phyloP scores from a whole-genome alignment of 2,329 filamentous ascomycete species.

The Penicillium sp. region DNA sequence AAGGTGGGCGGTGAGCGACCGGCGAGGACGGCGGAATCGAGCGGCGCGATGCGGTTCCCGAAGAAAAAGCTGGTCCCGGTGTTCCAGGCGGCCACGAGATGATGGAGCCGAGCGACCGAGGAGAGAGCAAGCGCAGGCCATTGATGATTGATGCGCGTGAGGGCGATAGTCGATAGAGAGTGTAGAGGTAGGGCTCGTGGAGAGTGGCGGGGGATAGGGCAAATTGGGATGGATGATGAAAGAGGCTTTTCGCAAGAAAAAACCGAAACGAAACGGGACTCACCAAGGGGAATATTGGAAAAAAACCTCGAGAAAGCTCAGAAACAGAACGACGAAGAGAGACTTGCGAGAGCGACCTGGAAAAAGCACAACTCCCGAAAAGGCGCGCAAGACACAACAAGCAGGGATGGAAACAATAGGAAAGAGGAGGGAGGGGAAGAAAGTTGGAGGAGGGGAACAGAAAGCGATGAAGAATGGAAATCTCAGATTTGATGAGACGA shows the following conservation, averaged over 20 bases:
- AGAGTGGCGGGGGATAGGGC: background rate
- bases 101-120: constrained; percentile 1
- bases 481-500: constrained; percentile 22
- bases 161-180: background rate
- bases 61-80: constrained; percentile 1
- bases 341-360: constrained; percentile 21
- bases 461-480: constrained; percentile 30
- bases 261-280: constrained; percentile 11
- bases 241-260: constrained; percentile 14
- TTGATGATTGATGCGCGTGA: background rate
- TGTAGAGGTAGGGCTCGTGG: background rate
- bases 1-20: constrained; percentile 2
- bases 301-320: constrained; percentile 23
- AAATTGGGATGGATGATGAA: constrained; percentile 16
- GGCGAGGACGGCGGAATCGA: background rate
- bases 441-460: constrained; percentile 23
- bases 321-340: constrained; percentile 19
- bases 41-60: background rate
- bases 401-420: constrained; percentile 29
- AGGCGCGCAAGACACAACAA: constrained; percentile 29
- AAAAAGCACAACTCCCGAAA: constrained; percentile 31
- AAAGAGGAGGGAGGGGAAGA: constrained; percentile 27
- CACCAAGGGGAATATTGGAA: constrained; percentile 26
- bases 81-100: background rate
- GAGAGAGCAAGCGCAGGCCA: background rate